These are phyloP conservation scores for Penicillium longicatenatum DNA, from an alignment of 495 filamentous ascomycete species.

Conservation along the genomic window DNA sequence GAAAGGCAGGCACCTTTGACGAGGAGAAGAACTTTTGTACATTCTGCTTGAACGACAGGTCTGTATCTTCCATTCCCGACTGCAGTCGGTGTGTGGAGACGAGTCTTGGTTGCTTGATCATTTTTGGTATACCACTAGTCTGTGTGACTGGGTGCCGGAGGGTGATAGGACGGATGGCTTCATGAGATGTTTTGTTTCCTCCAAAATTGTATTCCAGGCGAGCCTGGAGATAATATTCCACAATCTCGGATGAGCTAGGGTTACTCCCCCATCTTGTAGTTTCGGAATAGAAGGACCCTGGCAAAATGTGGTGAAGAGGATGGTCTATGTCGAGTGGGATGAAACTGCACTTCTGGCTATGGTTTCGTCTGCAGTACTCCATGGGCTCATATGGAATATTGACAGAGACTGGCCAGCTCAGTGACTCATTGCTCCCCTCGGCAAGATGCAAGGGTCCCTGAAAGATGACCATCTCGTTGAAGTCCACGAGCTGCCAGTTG, in stretches of 20 bases:
- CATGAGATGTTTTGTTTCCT: not conserved
- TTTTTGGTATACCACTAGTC: not conserved
- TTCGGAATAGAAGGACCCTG: slow-evolving; percentile 18
- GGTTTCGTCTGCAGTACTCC: not conserved
- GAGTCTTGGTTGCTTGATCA: not conserved
- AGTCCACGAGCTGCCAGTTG: not conserved
- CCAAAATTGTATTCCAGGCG: slow-evolving; percentile 13
- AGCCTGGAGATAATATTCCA: slow-evolving; percentile 26
- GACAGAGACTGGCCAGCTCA: slow-evolving; percentile 22
- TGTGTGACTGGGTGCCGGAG: slow-evolving; percentile 5
- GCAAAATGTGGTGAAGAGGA: slow-evolving; percentile 14
- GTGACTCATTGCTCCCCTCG: not conserved
- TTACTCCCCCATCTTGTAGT: not conserved
- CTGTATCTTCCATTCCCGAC: slow-evolving; percentile 20
- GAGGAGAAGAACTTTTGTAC: slow-evolving; percentile 21
- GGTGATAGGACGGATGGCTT: slow-evolving; percentile 13
- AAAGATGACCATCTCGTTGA: slow-evolving; percentile 3
- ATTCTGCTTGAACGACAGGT: slow-evolving; percentile 23
- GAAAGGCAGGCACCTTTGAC: slow-evolving; percentile 21
- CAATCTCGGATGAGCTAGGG: slow-evolving; percentile 13
- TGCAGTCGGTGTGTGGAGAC: slow-evolving; percentile 20
- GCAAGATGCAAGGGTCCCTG: slow-evolving; percentile 18
- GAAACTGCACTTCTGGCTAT: slow-evolving; percentile 19
- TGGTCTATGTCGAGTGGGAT: slow-evolving; percentile 21
- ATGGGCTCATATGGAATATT: slow-evolving; percentile 15